These are phyloP conservation scores for Solanum pimpinellifolium DNA, from an alignment of 257 asterid genomes.

Conservation along the genomic window DNA sequence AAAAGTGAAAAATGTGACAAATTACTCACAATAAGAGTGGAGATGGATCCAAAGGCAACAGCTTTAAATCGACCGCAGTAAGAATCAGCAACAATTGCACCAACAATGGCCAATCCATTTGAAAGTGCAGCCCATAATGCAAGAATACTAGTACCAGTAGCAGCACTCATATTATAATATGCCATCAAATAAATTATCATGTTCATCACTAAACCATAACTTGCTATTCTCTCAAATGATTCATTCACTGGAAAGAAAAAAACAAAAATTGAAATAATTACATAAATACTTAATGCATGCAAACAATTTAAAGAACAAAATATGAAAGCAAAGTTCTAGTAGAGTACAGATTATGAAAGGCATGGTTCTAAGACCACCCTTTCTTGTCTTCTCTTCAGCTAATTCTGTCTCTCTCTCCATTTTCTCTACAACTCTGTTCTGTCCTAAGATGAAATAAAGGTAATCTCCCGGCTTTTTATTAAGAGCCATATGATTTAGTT, in stretches of 20 bases:
- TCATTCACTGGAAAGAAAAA: not conserved
- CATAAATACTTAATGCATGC: not conserved
- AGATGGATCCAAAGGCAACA: slow-evolving; percentile 5
- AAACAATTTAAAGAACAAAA: not conserved
- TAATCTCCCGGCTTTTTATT: too few relatives aligned
- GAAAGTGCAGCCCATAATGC: not conserved
- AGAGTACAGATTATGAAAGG: not conserved
- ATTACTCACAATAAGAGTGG: slow-evolving; percentile 4
- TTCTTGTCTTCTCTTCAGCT: not conserved
- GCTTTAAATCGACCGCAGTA: slow-evolving; percentile 2
- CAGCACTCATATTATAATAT: not conserved
- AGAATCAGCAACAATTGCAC: slow-evolving; percentile 7
- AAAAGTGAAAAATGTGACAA: not conserved
- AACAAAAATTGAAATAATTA: not conserved
- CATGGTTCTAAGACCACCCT: not conserved
- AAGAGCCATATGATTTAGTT: too few relatives aligned
- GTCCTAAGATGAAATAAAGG: not conserved
- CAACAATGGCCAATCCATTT: slow-evolving; percentile 4
- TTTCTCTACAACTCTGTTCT: not conserved
- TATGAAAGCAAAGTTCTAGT: not conserved
- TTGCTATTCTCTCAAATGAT: not conserved
- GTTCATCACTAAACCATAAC: not conserved
- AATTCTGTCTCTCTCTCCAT: not conserved
- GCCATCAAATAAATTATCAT: not conserved
- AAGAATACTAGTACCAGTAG: not conserved